Evolutionary conservation across 2,329 filamentous ascomycete species (phyloP), one percentile per base, ranked within the genome.

Genomic region (Fusarium sp.): DNA sequence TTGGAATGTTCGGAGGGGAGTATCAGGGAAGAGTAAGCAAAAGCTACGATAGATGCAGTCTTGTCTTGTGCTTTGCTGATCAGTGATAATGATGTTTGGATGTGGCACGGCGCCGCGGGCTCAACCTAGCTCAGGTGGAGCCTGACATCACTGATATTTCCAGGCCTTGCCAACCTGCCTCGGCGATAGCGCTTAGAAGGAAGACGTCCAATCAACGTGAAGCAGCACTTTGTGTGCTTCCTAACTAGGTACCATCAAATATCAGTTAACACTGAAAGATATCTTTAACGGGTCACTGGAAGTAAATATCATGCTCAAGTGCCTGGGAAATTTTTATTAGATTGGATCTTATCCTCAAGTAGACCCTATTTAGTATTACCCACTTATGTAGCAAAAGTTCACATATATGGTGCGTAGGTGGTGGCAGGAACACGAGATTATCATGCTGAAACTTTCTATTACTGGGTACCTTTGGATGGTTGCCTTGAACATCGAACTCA

Each of bases 131-230:
- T 69, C 13, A 19, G 25, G 66, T 70, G 66, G 66, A 33, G 50
- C 66, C 50, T 67, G 67, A 59, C 66, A 70, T 69, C 66, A 67
- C 67, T 30, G 35, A 30, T 45, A 48, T 32, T 51, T 46, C 37
- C n/a, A 43, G 19, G 25, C 19, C 23, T 23, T 25, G 25, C 25
- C 27, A 5, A 6, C 27, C 51, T 52, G 46, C 53, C 64, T 56
- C 17, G 39, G 47, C 41, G 55, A 37, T 58, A 41, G 56, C 35
- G 41, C 49, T 44, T 43, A 9, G 15, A 33, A 35, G 17, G 37
- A 51, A 7, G 47, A 17, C 14, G n/a, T 7, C 62, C 52, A 67
- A 67, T 68, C 62, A 67, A 35, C 30, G 45, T 10, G 13, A 23
- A 17, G 20, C 9, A 33, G 27, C 20, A 4, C 14, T 17, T 25